Percentiles rank a stretch among this genome's conserved stretches.
phyloP scores from a whole-genome alignment of 1,284 basidiomycete genomes.

The Ustilago vetiveriae region DNA sequence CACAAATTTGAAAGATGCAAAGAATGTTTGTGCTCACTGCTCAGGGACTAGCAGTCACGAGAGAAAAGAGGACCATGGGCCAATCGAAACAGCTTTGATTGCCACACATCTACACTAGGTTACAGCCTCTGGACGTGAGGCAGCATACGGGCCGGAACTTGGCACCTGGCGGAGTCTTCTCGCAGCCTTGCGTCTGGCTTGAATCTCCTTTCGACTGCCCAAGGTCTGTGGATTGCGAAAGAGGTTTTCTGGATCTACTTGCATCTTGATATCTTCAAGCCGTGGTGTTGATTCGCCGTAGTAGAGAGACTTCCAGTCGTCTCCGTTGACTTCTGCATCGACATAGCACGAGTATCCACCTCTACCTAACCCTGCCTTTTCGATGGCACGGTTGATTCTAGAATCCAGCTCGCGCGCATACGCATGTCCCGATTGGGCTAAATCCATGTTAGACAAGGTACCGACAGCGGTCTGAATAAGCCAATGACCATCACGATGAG shows the following conservation, averaged over 20 bases:
- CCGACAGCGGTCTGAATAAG: constrained; percentile 57
- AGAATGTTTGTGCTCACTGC: too few species aligned
- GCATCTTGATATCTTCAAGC: constrained; percentile 47
- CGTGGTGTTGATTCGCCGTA: constrained; percentile 42
- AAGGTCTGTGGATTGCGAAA: constrained; percentile 53
- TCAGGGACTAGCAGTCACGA: too few species aligned
- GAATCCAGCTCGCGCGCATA: constrained; percentile 39
- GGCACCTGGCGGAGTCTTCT: too few species aligned
- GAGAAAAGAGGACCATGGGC: too few species aligned
- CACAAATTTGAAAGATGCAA: too few species aligned
- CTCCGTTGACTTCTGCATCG: constrained; percentile 41
- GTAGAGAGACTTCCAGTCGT: constrained; percentile 52
- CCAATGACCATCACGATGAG: constrained; percentile 58
- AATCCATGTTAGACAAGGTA: constrained; percentile 13
- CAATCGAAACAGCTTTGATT: too few species aligned
- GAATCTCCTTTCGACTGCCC: constrained; percentile 28
- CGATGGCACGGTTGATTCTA: constrained; percentile 28
- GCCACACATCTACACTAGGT: too few species aligned
- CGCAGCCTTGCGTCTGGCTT: constrained; percentile 25
- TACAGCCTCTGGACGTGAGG: too few species aligned
- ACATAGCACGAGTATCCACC: constrained; percentile 56
- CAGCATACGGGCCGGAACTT: too few species aligned
- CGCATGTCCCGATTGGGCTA: constrained; percentile 27
- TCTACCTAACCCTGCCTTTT: constrained; percentile 17
- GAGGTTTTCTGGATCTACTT: constrained; percentile 49